phyloP scores from a whole-genome alignment of 2,329 filamentous ascomycete genomes.

The Diaporthe ampelina region DNA sequence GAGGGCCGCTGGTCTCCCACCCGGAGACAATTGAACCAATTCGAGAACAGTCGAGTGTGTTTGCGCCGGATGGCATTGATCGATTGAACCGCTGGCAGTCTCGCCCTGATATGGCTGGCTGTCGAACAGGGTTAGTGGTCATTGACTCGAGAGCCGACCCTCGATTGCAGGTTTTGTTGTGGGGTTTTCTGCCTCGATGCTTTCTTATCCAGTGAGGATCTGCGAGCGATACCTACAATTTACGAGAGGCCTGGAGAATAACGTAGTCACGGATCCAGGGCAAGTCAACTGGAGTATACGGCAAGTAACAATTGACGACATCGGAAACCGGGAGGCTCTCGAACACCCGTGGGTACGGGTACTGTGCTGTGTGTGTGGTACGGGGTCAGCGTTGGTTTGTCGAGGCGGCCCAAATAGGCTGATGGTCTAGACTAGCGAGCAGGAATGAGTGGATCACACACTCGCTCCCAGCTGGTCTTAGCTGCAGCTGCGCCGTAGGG shows the following conservation, averaged over 20 bases:
- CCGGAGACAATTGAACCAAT: neutral
- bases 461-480: conserved; percentile 8
- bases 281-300: neutral
- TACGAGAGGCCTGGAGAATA: neutral
- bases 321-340: conserved; percentile 1
- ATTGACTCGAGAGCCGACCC: neutral
- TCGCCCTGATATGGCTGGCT: neutral
- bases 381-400: neutral
- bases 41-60: neutral
- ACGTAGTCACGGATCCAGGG: neutral
- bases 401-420: conserved; percentile 2
- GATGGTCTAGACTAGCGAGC: conserved; percentile 5
- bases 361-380: neutral
- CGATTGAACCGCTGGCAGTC: too few species aligned
- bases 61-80: neutral
- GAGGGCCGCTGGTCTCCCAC: neutral
- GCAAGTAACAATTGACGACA: neutral
- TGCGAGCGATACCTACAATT: neutral
- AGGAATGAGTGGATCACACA: conserved; percentile 25
- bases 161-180: conserved; percentile 26
- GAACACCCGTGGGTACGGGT: neutral
- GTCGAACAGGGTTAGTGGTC: neutral
- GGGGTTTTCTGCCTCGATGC: neutral
- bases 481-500: conserved; percentile 33
- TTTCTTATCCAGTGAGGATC: conserved; percentile 20